Evolutionary conservation across 352 stramenopile genomes (phyloP).

Genomic region (Phytophthora rubi): DNA sequence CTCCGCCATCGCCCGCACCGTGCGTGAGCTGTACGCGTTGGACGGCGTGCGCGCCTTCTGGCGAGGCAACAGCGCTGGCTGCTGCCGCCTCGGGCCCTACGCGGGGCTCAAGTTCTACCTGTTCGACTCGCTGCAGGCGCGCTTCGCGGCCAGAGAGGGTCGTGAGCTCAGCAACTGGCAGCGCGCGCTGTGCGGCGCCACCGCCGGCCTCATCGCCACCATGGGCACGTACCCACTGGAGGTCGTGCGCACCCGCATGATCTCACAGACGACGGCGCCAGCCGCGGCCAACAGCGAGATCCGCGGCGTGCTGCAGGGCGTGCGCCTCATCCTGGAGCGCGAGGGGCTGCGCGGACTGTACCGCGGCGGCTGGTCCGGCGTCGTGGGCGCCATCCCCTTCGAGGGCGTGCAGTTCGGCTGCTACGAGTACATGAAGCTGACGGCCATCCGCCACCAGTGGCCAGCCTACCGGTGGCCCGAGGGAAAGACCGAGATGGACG

Average conservation of each 20-base stretch:
- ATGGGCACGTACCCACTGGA: conserved; percentile 84
- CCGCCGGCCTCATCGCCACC: conserved; percentile 71
- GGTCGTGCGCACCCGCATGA: conserved; percentile 84
- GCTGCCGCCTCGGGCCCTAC: conserved; percentile 79
- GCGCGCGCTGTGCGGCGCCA: conserved; percentile 61
- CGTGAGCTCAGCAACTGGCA: conserved; percentile 55
- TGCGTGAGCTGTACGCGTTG: conserved; percentile 67
- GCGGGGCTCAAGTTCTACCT: conserved; percentile 85
- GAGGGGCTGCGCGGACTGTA: conserved; percentile 81
- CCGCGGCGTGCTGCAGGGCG: conserved; percentile 60
- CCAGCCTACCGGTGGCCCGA: conserved; percentile 68
- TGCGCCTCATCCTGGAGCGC: conserved; percentile 60
- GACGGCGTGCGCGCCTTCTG: conserved; percentile 79
- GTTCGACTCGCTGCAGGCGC: conserved; percentile 70
- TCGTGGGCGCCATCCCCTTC: conserved; percentile 80
- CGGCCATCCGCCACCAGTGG: conserved; percentile 53
- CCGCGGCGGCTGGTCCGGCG: conserved; percentile 64
- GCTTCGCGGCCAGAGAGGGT: conserved; percentile 35
- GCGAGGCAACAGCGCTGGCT: conserved; percentile 78
- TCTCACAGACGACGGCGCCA: conserved; percentile 52
- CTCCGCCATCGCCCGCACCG: conserved; percentile 49
- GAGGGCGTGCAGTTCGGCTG: conserved; percentile 86
- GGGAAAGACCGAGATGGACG: conserved; percentile 72
- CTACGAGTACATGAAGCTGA: conserved; percentile 82
- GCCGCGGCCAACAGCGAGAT: conserved; percentile 52